Percentiles rank a stretch among this genome's conserved stretches.
These are phyloP conservation scores for Trichomonas gallinae DNA, from an alignment of 208 protist species.

Conservation along the genomic window DNA sequence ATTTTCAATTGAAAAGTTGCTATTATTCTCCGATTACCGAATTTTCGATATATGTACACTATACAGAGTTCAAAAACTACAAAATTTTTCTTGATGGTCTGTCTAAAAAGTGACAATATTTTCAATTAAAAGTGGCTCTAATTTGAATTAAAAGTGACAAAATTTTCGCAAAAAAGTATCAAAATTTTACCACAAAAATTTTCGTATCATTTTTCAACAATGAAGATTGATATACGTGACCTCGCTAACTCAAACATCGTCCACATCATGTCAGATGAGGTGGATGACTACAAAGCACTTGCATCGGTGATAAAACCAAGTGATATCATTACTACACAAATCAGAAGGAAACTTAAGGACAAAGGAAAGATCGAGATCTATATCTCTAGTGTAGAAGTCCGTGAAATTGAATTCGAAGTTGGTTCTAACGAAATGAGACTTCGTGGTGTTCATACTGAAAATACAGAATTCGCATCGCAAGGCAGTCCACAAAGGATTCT, in stretches of 20 bases:
- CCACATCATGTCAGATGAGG: background rate
- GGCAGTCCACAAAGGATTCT: background rate
- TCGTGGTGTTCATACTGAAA: background rate
- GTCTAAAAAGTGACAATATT: no score
- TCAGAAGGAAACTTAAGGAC: background rate
- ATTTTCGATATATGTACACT: no score
- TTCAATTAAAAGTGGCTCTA: no score
- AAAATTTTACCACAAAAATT: background rate
- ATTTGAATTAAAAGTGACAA: no score
- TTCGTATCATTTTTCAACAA: background rate
- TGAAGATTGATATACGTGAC: background rate
- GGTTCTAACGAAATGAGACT: background rate
- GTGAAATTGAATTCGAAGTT: background rate
- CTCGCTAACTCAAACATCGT: background rate
- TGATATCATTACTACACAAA: background rate
- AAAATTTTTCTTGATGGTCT: no score
- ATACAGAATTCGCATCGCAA: background rate
- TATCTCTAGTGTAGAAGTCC: background rate
- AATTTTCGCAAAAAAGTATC: no score
- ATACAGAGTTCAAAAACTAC: no score
- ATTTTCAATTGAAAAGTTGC: no score
- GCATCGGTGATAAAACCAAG: background rate
- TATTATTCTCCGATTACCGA: no score
- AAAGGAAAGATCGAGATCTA: background rate
- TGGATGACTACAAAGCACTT: background rate